phyloP scores from a whole-genome alignment of 2,329 filamentous ascomycete species.

The Paraphoma sp. region DNA sequence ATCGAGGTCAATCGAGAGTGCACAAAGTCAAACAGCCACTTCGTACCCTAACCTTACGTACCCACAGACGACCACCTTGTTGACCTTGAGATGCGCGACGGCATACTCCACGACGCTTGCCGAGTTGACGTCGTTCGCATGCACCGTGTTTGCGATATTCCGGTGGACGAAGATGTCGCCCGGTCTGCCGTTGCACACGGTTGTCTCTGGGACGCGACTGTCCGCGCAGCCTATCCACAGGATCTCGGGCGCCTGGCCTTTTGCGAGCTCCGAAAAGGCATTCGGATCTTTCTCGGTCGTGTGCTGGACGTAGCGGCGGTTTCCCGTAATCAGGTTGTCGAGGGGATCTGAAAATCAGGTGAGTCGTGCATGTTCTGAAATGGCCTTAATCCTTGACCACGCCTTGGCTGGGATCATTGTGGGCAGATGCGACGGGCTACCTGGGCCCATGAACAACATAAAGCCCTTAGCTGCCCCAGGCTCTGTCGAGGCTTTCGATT shows the following conservation, averaged over 20 bases:
- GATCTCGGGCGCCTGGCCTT: slow-evolving; percentile 70
- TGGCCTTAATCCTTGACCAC: slow-evolving; percentile 13
- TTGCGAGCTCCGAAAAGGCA: slow-evolving; percentile 72
- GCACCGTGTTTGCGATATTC: slow-evolving; percentile 87
- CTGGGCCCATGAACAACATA: slow-evolving; percentile 9
- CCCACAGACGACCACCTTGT: slow-evolving; percentile 67
- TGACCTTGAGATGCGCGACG: slow-evolving; percentile 72
- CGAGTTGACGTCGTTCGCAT: slow-evolving; percentile 76
- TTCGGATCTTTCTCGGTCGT: slow-evolving; percentile 70
- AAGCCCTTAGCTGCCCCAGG: slow-evolving; percentile 8
- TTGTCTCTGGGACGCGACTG: slow-evolving; percentile 72
- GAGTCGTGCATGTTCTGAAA: slow-evolving; percentile 25
- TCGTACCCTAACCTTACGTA: too few relatives aligned
- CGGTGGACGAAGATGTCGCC: slow-evolving; percentile 89
- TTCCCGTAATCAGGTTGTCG: slow-evolving; percentile 69
- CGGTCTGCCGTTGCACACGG: slow-evolving; percentile 49
- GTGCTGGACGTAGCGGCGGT: slow-evolving; percentile 73
- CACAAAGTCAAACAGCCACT: too few relatives aligned
- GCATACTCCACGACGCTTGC: slow-evolving; percentile 81
- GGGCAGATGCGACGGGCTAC: background rate
- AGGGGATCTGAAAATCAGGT: slow-evolving; percentile 57
- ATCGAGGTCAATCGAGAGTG: too few relatives aligned
- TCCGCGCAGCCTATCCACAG: slow-evolving; percentile 90
- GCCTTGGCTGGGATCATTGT: slow-evolving; percentile 12
- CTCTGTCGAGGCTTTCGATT: background rate